Base-by-base conservation (phyloP, 164 flowering plant species). In the Vitis labrusca region DNA sequence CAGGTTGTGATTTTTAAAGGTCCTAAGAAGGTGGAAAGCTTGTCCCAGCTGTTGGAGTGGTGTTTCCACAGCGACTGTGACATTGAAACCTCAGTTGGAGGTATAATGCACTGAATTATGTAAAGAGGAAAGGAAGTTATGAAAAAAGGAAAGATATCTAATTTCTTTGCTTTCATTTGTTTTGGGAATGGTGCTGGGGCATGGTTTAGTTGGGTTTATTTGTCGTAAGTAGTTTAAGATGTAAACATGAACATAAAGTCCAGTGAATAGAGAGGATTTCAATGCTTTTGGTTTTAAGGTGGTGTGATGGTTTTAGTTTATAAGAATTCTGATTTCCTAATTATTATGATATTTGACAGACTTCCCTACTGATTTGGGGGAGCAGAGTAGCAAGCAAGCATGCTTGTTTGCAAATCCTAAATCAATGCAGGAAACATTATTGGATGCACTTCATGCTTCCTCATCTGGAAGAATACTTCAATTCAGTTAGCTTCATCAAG, bases 341-440 rank as follows among this genome's bases (percentile, higher is more conserved):
- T 64, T 59, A 60, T 78, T 55, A 50, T 58, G 50, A 50, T 66
- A 59, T 76, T 74, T 76, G 67, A 66, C 74, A 73, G 73, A 71
- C 72, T 74, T 76, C 73, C 82, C 82, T 71, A 68, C 72, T 19
- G 23, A 64, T 70, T 63, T 75, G 80, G 64, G 77, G 77, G 64
- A 37, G 75, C 63, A 72, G 76, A 68, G 53, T 66, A 48, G 63
- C 68, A 65, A 66, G 64, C 50, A 23, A 71, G 51, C 59, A 19
- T 37, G 16, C 66, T 70, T 57, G 64, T 64, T 67, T 77, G 64
- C 61, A 67, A 69, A 64, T 9, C 59, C 70, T 62, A 8, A 37
- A 50, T 51, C 64, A 55, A 64, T 74, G 47, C 67, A 64, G 59
- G 68, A 48, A 56, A 51, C 55, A 30, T 27, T 15, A 37, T 29